Evolutionary conservation across 225 moss, liverwort and hornwort genomes (phyloP), one percentile per base, ranked within the genome.

Genomic region (Polytrichum formosum): DNA sequence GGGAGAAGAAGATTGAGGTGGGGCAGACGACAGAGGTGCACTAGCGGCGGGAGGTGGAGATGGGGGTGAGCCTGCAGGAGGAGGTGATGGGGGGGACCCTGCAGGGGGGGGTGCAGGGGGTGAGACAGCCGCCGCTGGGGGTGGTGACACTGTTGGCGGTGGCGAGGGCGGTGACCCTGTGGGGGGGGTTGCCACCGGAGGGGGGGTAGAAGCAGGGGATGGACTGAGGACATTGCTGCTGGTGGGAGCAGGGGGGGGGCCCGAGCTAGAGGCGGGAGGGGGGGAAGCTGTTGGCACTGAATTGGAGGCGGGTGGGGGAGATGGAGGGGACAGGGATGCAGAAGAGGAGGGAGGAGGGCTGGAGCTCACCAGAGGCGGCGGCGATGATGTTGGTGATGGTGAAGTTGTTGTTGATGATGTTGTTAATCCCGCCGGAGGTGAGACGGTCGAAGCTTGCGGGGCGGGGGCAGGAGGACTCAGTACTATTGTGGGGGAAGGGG

Each of bases 91-190:
- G n/a, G n/a, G n/a, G n/a, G n/a, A n/a, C n/a, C n/a, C n/a, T n/a
- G n/a, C n/a, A n/a, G n/a, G n/a, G n/a, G n/a, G n/a, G n/a, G n/a
- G n/a, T 23, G 22, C 21, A 0, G 22, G 55, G 27, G 55, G 56
- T 18, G 56, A 20, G 56, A 56, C n/a, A 56, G 18, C 56, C 18
- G 25, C 25, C 1, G 19, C 19, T 10, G 55, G 8, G 53, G 68
- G 68, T 56, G 72, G 30, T 23, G 78, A 64, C 1, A 73, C 29
- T 58, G 72, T 53, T 63, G n/a, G n/a, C n/a, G n/a, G n/a, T n/a
- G n/a, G n/a, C n/a, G n/a, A n/a, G n/a, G 68, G 68, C 35, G 76
- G 61, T 10, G 68, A 64, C 46, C 31, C 55, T 25, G 30, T 20
- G n/a, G 65, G 19, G 18, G 65, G 65, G 9, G 21, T 21, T 10